phyloP scores from a whole-genome alignment of 305 asterid species.

The Solanum hybrid region DNA sequence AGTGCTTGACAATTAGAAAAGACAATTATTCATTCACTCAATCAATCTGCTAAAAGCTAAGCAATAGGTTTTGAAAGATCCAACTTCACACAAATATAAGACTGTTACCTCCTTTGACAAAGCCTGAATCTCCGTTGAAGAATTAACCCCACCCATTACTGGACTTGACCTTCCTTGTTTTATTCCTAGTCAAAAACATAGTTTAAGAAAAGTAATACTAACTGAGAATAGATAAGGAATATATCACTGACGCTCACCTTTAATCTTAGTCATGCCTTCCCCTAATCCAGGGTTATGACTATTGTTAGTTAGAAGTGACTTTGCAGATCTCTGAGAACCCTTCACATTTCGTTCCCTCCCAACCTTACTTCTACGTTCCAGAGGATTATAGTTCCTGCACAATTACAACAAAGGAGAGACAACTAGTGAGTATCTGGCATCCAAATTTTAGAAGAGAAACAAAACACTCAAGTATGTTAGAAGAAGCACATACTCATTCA shows the following conservation, averaged over 20 bases:
- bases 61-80: not conserved
- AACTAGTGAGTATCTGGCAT: not conserved
- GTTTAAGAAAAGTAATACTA: not conserved
- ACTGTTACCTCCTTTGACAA: slow-evolving; percentile 56
- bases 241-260: slow-evolving; percentile 20
- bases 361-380: slow-evolving; percentile 73
- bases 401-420: slow-evolving; percentile 5
- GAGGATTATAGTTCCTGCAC: slow-evolving; percentile 67
- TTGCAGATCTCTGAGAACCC: slow-evolving; percentile 46
- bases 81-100: not conserved
- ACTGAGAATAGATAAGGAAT: not conserved
- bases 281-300: slow-evolving; percentile 28
- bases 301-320: slow-evolving; percentile 62
- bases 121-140: slow-evolving; percentile 38
- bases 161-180: slow-evolving; percentile 41
- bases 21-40: not conserved
- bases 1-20: not conserved
- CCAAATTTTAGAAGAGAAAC: not conserved
- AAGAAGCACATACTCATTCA: slow-evolving; percentile 47
- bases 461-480: not conserved
- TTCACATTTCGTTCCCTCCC: slow-evolving; percentile 52
- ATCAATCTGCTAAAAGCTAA: not conserved
- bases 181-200: slow-evolving; percentile 18
- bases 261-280: slow-evolving; percentile 32
- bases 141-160: slow-evolving; percentile 20